Percentiles rank a stretch among this genome's conserved stretches.
These are phyloP conservation scores for Aspergillus sp. DNA, from an alignment of 2,329 filamentous ascomycete genomes.

Conservation along the genomic window DNA sequence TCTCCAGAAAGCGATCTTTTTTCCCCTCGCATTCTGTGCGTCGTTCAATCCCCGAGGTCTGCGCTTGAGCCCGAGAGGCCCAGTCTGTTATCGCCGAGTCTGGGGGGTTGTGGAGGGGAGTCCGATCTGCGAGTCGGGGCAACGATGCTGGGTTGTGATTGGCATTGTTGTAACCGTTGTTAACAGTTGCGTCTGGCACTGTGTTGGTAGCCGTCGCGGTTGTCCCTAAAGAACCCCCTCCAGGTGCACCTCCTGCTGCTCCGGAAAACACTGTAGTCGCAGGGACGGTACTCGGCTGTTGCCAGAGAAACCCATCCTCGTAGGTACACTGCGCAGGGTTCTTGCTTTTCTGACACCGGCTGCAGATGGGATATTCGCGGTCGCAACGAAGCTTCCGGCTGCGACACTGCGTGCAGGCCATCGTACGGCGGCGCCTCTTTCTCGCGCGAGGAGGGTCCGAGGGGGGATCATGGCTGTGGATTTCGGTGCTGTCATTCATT, in stretches of 20 bases:
- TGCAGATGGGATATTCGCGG: constrained; percentile 35
- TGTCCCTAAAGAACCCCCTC: not conserved
- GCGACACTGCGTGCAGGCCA: constrained; percentile 38
- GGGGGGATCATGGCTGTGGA: not conserved
- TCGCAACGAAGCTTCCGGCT: constrained; percentile 39
- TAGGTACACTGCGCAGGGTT: constrained; percentile 32
- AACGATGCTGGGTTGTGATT: constrained; percentile 1
- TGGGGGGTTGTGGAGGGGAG: constrained; percentile 18
- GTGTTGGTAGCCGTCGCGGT: not conserved
- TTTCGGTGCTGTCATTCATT: constrained; percentile 4
- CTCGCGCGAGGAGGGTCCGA: constrained; percentile 21
- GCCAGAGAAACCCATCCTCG: constrained; percentile 35
- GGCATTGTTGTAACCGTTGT: not conserved
- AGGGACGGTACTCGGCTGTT: constrained; percentile 29
- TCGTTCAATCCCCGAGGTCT: constrained; percentile 1
- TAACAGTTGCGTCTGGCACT: not conserved
- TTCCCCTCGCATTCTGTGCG: constrained; percentile 16
- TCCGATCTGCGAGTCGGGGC: constrained; percentile 15
- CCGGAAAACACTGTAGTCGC: constrained; percentile 19
- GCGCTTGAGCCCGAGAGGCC: constrained; percentile 18
- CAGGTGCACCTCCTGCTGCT: constrained; percentile 8
- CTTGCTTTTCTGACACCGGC: constrained; percentile 33
- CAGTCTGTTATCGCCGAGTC: constrained; percentile 25
- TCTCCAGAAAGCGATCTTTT: constrained; percentile 27
- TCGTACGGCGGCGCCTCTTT: constrained; percentile 33